phyloP scores from a whole-genome alignment of 768 basidiomycete species.

The Boletus sp. region DNA sequence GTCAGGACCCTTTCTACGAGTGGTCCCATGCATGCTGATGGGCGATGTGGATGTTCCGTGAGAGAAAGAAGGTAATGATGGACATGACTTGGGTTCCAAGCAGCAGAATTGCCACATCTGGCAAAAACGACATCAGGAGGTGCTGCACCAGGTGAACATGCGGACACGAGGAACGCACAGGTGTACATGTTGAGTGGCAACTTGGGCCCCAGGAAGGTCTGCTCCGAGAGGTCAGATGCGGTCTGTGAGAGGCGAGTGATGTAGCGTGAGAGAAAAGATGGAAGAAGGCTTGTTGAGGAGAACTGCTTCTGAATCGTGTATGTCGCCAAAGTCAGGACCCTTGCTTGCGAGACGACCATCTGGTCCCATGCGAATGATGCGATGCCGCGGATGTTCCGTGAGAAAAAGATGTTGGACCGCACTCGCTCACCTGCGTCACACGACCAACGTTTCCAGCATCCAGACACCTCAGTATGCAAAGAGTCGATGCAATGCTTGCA shows the following conservation, averaged over 20 bases:
- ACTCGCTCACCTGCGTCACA: too few species aligned
- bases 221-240: conserved; percentile 34
- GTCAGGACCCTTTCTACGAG: conserved; percentile 74
- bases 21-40: conserved; percentile 77
- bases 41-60: conserved; percentile 78
- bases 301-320: conserved; percentile 65
- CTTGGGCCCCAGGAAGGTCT: conserved; percentile 62
- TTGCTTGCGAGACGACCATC: too few species aligned
- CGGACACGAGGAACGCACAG: conserved; percentile 41
- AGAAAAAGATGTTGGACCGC: too few species aligned
- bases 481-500: too few species aligned
- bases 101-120: conserved; percentile 75
- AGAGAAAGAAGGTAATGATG: conserved; percentile 81
- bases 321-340: too few species aligned
- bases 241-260: conserved; percentile 28
- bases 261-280: conserved; percentile 26
- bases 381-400: too few species aligned
- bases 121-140: background rate
- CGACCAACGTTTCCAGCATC: too few species aligned
- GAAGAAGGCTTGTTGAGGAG: conserved; percentile 27
- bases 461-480: too few species aligned
- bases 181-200: conserved; percentile 70
- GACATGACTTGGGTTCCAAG: conserved; percentile 70
- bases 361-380: too few species aligned
- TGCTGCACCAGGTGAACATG: too few species aligned